These are phyloP conservation scores for Blastosporella zonata DNA, from an alignment of 1,284 basidiomycete species.

Conservation along the genomic window DNA sequence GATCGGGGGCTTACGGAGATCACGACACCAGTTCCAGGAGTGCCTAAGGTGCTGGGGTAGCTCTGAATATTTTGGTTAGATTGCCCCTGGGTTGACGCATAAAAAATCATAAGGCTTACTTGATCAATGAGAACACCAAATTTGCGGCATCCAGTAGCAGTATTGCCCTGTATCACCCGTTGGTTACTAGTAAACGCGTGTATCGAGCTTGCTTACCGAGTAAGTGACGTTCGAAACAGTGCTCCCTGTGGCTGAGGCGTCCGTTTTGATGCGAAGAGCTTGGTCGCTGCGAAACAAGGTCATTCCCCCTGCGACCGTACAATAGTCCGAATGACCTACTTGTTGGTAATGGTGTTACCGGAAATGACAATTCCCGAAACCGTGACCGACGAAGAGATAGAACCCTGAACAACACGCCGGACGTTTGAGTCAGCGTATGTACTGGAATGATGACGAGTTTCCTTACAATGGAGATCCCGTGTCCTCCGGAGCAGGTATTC, in stretches of 20 bases:
- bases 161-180: conserved; percentile 35
- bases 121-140: conserved; percentile 47
- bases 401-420: conserved; percentile 37
- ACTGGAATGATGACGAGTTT: neutral
- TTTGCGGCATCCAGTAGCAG: conserved; percentile 33
- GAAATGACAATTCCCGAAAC: conserved; percentile 47
- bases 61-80: conserved; percentile 32
- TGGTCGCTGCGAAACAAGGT: conserved; percentile 30
- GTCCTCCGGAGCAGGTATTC: conserved; percentile 54
- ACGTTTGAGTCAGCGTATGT: neutral
- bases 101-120: conserved; percentile 14
- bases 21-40: conserved; percentile 47
- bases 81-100: neutral
- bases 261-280: conserved; percentile 48
- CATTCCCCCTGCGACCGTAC: conserved; percentile 1
- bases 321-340: conserved; percentile 24
- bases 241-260: conserved; percentile 35
- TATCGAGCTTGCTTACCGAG: conserved; percentile 21
- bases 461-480: conserved; percentile 56
- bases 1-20: conserved; percentile 25
- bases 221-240: conserved; percentile 42
- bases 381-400: conserved; percentile 42
- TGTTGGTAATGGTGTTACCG: conserved; percentile 47
- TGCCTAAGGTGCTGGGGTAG: conserved; percentile 42
- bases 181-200: conserved; percentile 1